These are phyloP conservation scores for Daldinia caldariorum DNA, from an alignment of 495 filamentous ascomycete species.

Conservation along the genomic window DNA sequence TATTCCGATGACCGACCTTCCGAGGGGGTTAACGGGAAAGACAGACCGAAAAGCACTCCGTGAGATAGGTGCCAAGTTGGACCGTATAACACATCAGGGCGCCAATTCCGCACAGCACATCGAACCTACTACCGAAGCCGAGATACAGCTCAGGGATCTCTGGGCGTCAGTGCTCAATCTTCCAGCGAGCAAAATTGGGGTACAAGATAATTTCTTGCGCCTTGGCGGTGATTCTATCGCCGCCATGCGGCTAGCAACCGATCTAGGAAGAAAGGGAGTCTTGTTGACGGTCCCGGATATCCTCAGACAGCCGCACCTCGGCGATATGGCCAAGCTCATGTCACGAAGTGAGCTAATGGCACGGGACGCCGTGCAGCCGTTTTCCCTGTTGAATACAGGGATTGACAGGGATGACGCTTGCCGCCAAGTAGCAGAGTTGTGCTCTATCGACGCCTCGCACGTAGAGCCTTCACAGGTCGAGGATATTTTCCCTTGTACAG, in stretches of 20 bases:
- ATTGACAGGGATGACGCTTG: not conserved
- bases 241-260: not conserved
- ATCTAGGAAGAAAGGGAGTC: not conserved
- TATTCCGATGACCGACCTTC: not conserved
- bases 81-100: not conserved
- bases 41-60: not conserved
- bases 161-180: not conserved
- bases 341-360: not conserved
- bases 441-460: no score
- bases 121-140: not conserved
- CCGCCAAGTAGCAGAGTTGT: not conserved
- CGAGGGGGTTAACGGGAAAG: not conserved
- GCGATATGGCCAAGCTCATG: not conserved
- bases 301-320: not conserved
- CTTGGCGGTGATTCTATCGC: not conserved
- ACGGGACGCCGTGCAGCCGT: not conserved
- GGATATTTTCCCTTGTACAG: not conserved
- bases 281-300: not conserved
- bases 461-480: not conserved
- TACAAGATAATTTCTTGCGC: not conserved
- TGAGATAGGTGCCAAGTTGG: no score
- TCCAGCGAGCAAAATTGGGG: not conserved
- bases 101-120: not conserved
- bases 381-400: not conserved
- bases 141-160: not conserved